Conservation (phyloP, 1,139 yeast species). For the Tardiomyces depauwii region DNA sequence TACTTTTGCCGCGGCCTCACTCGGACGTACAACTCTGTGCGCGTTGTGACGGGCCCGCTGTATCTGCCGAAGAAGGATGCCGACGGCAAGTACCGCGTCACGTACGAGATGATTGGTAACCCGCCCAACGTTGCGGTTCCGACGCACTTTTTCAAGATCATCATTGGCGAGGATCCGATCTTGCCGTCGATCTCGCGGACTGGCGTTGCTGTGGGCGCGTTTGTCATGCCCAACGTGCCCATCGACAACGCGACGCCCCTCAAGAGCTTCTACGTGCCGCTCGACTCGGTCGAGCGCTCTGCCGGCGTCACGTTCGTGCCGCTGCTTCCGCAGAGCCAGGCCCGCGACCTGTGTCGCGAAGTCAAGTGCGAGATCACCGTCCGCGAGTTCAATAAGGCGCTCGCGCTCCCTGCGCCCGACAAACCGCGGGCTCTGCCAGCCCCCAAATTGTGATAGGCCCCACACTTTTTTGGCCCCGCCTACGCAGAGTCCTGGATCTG, state of each 20-base stretch:
- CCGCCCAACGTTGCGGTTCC: constrained; percentile 98
- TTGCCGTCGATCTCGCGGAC: constrained; percentile 29
- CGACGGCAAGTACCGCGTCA: constrained; percentile 72
- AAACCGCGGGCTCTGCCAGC: constrained; percentile 26
- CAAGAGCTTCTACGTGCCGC: constrained; percentile 71
- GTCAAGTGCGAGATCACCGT: constrained; percentile 43
- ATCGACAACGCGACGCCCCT: constrained; percentile 65
- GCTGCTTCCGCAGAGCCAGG: constrained; percentile 48
- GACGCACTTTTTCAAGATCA: constrained; percentile 85
- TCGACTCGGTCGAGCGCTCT: constrained; percentile 78
- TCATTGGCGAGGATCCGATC: constrained; percentile 63
- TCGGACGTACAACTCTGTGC: constrained; percentile 52
- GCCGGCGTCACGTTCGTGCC: constrained; percentile 76
- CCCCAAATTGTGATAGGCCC: constrained; percentile 16
- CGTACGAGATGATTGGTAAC: constrained; percentile 89
- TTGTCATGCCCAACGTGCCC: constrained; percentile 77
- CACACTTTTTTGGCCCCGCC: no score
- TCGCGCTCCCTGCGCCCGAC: constrained; percentile 13
- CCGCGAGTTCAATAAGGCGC: constrained; percentile 12
- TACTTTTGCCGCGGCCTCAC: constrained; percentile 77
- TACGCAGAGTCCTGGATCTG: no score
- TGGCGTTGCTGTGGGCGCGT: constrained; percentile 72
- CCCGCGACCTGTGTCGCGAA: constrained; percentile 66
- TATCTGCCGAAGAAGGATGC: constrained; percentile 69
- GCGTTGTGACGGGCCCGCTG: constrained; percentile 89